These are phyloP conservation scores for Cryphonectria parasitica DNA, from an alignment of 2,329 filamentous ascomycete genomes.

Conservation along the genomic window DNA sequence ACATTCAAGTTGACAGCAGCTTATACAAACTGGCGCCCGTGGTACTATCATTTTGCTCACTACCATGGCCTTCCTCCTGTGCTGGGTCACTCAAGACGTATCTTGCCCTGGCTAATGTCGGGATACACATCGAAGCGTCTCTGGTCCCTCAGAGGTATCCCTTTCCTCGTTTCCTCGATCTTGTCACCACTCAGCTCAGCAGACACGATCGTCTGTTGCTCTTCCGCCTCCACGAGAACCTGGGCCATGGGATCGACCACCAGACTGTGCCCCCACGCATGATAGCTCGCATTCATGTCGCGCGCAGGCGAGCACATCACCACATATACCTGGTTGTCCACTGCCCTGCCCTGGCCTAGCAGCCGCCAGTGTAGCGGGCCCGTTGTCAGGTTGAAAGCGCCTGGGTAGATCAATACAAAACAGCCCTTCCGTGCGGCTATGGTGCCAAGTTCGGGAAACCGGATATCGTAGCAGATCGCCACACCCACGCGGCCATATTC, in stretches of 20 bases:
- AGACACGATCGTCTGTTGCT: conserved; percentile 75
- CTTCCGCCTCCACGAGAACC: conserved; percentile 78
- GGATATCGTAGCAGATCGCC: conserved; percentile 96
- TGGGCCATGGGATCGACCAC: conserved; percentile 85
- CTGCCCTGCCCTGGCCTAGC: conserved; percentile 77
- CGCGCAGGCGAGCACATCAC: conserved; percentile 89
- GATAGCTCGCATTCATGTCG: conserved; percentile 76
- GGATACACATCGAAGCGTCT: conserved; percentile 94
- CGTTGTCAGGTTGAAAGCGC: conserved; percentile 96
- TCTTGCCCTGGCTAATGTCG: conserved; percentile 72
- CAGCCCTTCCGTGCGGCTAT: conserved; percentile 85
- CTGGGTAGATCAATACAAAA: conserved; percentile 89
- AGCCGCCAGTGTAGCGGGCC: conserved; percentile 91
- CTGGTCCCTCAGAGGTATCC: conserved; percentile 84
- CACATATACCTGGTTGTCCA: conserved; percentile 95
- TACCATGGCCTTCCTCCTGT: conserved; percentile 8
- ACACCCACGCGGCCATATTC: conserved; percentile 87
- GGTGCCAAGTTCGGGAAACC: conserved; percentile 91
- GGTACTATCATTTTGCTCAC: not conserved
- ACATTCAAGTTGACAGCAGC: not conserved
- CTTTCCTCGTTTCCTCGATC: conserved; percentile 76
- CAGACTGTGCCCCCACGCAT: conserved; percentile 91
- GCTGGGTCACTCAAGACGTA: conserved; percentile 26
- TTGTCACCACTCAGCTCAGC: conserved; percentile 69
- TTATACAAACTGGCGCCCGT: not conserved